phyloP scores from a whole-genome alignment of 192 early-diverging fungal species.

The Podila horticola region DNA sequence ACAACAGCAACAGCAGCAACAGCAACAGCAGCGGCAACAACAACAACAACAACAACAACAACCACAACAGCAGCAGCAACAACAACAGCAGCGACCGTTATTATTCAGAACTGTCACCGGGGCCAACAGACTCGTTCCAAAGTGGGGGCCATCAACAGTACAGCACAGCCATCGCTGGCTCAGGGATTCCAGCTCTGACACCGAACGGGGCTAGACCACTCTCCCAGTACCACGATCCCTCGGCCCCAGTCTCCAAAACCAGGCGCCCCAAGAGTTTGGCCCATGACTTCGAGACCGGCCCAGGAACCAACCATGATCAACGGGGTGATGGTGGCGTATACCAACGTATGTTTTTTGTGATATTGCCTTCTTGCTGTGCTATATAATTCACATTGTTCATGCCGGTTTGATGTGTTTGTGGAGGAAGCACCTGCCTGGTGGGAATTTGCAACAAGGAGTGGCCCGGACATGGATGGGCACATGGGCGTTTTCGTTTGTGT shows the following conservation, averaged over 20 bases:
- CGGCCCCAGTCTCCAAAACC: conserved; percentile 7
- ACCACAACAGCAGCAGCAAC: neutral
- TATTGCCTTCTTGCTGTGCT: neutral
- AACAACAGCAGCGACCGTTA: neutral
- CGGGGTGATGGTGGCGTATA: neutral
- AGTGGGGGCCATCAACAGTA: neutral
- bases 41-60: conserved; percentile 11
- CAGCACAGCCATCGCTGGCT: neutral
- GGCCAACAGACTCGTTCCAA: neutral
- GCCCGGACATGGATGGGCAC: too few species aligned
- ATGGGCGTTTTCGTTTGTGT: neutral
- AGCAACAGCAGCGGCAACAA: neutral
- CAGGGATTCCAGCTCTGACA: neutral
- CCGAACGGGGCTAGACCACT: neutral
- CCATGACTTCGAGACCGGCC: conserved; percentile 27
- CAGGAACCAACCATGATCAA: neutral
- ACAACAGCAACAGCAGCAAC: neutral
- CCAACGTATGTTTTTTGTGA: neutral
- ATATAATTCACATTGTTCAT: too few species aligned
- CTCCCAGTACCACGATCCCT: neutral
- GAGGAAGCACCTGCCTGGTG: too few species aligned
- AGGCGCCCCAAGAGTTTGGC: conserved; percentile 47
- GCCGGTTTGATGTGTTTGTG: too few species aligned
- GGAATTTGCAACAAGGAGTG: too few species aligned
- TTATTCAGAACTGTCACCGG: neutral